phyloP scores from a whole-genome alignment of 2,329 filamentous ascomycete genomes.

The Orbilia brochopaga region DNA sequence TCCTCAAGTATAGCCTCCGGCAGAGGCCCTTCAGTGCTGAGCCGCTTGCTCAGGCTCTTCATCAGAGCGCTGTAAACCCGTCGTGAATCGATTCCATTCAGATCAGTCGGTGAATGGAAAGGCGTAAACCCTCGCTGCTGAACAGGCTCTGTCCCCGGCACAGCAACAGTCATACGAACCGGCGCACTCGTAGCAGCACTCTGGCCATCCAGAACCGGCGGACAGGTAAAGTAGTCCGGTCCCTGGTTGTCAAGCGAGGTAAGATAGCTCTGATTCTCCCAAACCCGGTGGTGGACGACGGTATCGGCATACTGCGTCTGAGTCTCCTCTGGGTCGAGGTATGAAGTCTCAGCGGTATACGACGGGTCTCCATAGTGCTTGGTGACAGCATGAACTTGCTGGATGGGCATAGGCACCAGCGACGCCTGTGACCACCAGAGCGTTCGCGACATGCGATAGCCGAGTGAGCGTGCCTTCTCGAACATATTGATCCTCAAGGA shows the following conservation, averaged over 20 bases:
- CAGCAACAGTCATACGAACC: constrained; percentile 9
- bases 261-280: constrained; percentile 43
- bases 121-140: constrained; percentile 26
- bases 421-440: constrained; percentile 14
- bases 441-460: constrained; percentile 29
- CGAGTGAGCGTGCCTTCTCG: constrained; percentile 31
- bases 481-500: constrained; percentile 23
- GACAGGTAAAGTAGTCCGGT: constrained; percentile 30
- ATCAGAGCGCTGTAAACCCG: constrained; percentile 41
- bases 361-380: constrained; percentile 32
- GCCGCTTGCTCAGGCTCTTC: constrained; percentile 30
- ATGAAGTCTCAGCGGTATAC: constrained; percentile 11
- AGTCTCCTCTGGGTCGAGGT: constrained; percentile 21
- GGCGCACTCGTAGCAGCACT: constrained; percentile 10
- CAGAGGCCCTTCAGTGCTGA: constrained; percentile 2
- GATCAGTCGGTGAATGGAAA: constrained; percentile 26
- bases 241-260: constrained; percentile 41
- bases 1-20: constrained; percentile 29
- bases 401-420: constrained; percentile 12
- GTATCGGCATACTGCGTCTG: constrained; percentile 35
- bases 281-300: constrained; percentile 33
- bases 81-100: constrained; percentile 27
- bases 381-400: constrained; percentile 40
- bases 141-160: not conserved
- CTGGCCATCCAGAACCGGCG: constrained; percentile 7